A percentile compares a stretch with the other conserved stretches of the same genome.
Conservation (phyloP, 2,329 filamentous ascomycete genomes). For the Coniochaeta sp. region DNA sequence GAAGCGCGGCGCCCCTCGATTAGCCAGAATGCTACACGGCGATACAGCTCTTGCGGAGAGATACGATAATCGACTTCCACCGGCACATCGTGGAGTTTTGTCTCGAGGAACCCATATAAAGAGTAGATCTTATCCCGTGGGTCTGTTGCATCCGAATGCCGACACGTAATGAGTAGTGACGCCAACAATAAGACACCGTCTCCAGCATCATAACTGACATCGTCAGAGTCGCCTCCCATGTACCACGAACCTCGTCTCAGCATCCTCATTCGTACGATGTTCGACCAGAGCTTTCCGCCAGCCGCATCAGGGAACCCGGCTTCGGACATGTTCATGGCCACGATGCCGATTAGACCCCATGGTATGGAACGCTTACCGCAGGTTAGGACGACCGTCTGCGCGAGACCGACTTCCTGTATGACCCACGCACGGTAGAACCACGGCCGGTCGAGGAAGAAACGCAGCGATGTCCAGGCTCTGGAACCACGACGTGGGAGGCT, state of each 20-base stretch:
- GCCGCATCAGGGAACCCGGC: background rate
- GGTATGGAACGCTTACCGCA: background rate
- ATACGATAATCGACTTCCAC: background rate
- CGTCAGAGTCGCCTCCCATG: background rate
- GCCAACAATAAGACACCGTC: background rate
- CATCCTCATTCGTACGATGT: background rate
- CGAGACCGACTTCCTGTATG: slow-evolving; percentile 11
- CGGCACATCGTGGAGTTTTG: background rate
- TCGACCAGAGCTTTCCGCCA: background rate
- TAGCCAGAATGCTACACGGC: background rate
- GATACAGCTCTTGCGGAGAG: background rate
- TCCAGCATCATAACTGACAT: background rate
- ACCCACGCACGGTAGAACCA: slow-evolving; percentile 13
- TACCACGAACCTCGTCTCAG: background rate
- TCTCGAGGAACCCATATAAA: background rate
- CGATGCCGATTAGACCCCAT: too few relatives aligned
- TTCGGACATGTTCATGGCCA: too few relatives aligned
- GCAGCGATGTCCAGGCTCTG: background rate
- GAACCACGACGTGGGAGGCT: too few relatives aligned
- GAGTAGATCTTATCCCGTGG: background rate
- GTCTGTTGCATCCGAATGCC: background rate
- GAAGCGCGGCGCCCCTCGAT: background rate
- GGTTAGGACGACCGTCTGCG: background rate
- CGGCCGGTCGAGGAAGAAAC: slow-evolving; percentile 10
- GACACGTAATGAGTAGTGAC: background rate